Evolutionary conservation across 345 rosid species (phyloP).

Genomic region (Aquilaria sinensis): DNA sequence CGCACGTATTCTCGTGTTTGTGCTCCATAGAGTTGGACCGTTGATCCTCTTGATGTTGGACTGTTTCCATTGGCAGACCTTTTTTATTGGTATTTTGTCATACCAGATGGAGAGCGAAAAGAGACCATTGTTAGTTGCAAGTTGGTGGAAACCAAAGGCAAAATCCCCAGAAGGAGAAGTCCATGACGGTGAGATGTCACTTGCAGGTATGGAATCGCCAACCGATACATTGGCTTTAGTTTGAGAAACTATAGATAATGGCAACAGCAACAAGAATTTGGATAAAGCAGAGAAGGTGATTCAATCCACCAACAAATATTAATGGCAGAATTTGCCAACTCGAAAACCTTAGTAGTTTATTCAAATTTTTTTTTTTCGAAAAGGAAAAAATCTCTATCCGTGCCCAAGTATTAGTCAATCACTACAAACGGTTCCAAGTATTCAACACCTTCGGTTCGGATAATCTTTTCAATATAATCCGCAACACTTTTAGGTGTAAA

Average conservation of each 20-base stretch:
- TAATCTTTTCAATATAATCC: too few species aligned
- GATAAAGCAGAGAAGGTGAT: too few species aligned
- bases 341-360: too few species aligned
- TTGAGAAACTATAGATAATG: conserved; percentile 5
- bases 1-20: too few species aligned
- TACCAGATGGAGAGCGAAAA: conserved; percentile 37
- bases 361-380: too few species aligned
- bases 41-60: conserved; percentile 23
- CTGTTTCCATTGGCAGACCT: conserved; percentile 36
- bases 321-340: too few species aligned
- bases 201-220: conserved; percentile 7
- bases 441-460: too few species aligned
- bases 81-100: conserved; percentile 28
- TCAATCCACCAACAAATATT: too few species aligned
- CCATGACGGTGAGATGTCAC: conserved; percentile 3
- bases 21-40: conserved; percentile 8
- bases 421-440: too few species aligned
- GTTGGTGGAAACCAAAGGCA: conserved; percentile 30
- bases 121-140: conserved; percentile 1
- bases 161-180: conserved; percentile 33
- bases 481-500: too few species aligned
- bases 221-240: background rate
- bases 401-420: too few species aligned
- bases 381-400: too few species aligned
- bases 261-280: background rate